Evolutionary conservation across 2,329 filamentous ascomycete species (phyloP).

Genomic region (Trichophyton benhamiae): DNA sequence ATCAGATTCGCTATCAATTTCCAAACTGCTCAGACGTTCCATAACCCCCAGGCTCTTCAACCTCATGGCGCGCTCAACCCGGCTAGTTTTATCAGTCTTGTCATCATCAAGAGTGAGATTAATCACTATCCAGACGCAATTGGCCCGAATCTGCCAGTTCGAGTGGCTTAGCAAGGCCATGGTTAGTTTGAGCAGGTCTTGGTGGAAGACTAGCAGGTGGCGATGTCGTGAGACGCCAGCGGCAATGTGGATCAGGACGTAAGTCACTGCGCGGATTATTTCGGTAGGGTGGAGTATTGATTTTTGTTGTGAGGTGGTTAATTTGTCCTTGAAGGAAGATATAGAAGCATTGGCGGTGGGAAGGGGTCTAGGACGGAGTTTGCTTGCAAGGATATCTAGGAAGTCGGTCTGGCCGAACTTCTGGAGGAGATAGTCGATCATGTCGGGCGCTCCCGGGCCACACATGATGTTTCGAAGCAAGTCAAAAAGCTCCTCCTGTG

Average conservation of each 20-base stretch:
- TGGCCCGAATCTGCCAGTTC: slow-evolving; percentile 60
- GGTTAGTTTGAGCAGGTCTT: slow-evolving; percentile 59
- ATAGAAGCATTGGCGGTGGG: slow-evolving; percentile 10
- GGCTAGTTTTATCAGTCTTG: slow-evolving; percentile 51
- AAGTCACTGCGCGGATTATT: slow-evolving; percentile 66
- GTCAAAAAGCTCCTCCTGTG: slow-evolving; percentile 84
- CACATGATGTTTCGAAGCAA: slow-evolving; percentile 83
- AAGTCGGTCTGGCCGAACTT: slow-evolving; percentile 64
- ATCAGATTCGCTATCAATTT: slow-evolving; percentile 63
- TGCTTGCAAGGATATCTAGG: slow-evolving; percentile 68
- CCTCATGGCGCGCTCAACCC: slow-evolving; percentile 53
- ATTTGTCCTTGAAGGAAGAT: slow-evolving; percentile 16
- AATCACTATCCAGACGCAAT: slow-evolving; percentile 70
- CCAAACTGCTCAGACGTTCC: slow-evolving; percentile 50
- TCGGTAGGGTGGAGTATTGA: slow-evolving; percentile 37
- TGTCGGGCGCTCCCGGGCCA: slow-evolving; percentile 47
- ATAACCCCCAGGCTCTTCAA: slow-evolving; percentile 61
- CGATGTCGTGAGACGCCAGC: slow-evolving; percentile 69
- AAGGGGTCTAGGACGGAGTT: slow-evolving; percentile 48
- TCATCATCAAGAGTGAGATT: slow-evolving; percentile 84
- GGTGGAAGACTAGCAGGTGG: slow-evolving; percentile 64
- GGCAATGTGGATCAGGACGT: slow-evolving; percentile 76
- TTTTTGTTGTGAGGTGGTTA: slow-evolving; percentile 11
- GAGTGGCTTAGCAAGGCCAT: slow-evolving; percentile 61
- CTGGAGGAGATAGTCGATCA: slow-evolving; percentile 75